These are phyloP conservation scores for Yarrowia keelungensis DNA, from an alignment of 805 yeast genomes.

Conservation along the genomic window DNA sequence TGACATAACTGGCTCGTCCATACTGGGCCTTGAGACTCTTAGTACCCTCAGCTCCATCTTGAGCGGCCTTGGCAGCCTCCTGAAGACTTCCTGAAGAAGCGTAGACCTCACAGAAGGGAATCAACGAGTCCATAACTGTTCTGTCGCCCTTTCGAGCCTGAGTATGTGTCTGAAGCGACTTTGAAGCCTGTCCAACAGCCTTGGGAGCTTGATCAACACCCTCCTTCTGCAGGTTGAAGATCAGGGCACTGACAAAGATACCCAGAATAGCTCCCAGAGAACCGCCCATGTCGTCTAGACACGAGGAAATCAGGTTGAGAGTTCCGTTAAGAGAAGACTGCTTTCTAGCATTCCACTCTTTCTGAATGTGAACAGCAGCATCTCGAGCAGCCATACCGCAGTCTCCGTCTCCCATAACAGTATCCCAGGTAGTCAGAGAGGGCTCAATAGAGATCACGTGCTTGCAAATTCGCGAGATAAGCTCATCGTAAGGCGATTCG, in stretches of 20 bases:
- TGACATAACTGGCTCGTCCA: slow-evolving; percentile 91
- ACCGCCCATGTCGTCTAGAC: slow-evolving; percentile 93
- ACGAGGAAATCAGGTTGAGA: slow-evolving; percentile 77
- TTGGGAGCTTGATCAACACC: slow-evolving; percentile 44
- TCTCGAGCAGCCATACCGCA: slow-evolving; percentile 77
- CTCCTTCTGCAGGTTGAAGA: slow-evolving; percentile 55
- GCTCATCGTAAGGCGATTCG: slow-evolving; percentile 41
- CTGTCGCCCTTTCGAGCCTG: slow-evolving; percentile 88
- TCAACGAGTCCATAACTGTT: slow-evolving; percentile 85
- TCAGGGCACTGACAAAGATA: slow-evolving; percentile 79
- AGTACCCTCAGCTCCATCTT: slow-evolving; percentile 76
- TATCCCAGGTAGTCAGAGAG: slow-evolving; percentile 80
- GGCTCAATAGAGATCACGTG: slow-evolving; percentile 62
- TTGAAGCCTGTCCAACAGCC: slow-evolving; percentile 57
- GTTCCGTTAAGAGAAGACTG: slow-evolving; percentile 54
- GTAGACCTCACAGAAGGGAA: slow-evolving; percentile 79
- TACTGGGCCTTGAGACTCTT: slow-evolving; percentile 79
- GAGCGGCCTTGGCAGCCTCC: slow-evolving; percentile 72
- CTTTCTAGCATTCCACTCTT: slow-evolving; percentile 4
- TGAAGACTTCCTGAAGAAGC: slow-evolving; percentile 58
- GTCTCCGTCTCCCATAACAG: slow-evolving; percentile 95
- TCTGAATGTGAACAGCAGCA: slow-evolving; percentile 10
- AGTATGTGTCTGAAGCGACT: slow-evolving; percentile 82
- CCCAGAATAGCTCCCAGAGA: slow-evolving; percentile 94
- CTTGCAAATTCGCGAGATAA: slow-evolving; percentile 49